phyloP scores from a whole-genome alignment of 176 grass and related monocot genomes.

The Urochloa ruziziensis region DNA sequence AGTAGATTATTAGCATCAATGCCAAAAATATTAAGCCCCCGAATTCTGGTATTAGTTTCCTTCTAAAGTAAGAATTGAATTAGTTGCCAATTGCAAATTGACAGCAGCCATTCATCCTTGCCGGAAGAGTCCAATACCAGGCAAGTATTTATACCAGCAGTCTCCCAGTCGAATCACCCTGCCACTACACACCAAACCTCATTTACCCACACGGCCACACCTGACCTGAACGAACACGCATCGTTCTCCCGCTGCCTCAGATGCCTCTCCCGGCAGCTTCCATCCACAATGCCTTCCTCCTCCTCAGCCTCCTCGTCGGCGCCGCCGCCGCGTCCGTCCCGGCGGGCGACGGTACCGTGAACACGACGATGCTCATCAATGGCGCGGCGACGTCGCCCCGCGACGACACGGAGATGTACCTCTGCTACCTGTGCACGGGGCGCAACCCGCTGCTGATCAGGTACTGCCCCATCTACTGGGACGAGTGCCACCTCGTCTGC shows the following conservation, averaged over 20 bases:
- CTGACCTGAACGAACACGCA: background rate
- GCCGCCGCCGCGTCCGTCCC: background rate
- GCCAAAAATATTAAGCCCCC: background rate
- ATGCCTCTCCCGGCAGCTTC: conserved; percentile 4
- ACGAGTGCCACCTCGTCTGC: conserved; percentile 36
- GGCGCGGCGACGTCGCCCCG: background rate
- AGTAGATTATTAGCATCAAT: background rate
- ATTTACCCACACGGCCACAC: background rate
- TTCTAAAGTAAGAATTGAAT: background rate
- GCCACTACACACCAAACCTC: background rate
- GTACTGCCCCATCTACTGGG: conserved; percentile 37
- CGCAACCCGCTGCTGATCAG: conserved; percentile 34
- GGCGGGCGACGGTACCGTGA: background rate
- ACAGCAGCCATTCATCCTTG: background rate
- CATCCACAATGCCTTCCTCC: background rate
- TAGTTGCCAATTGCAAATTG: background rate
- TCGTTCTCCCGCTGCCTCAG: background rate
- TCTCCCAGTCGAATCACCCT: background rate
- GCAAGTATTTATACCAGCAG: background rate
- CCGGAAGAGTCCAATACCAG: background rate
- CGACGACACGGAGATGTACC: conserved; percentile 22
- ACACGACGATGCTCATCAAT: background rate
- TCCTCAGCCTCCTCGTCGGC: background rate
- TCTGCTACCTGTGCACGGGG: conserved; percentile 45
- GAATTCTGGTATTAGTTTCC: background rate